These are phyloP conservation scores for Leccinum proliferum DNA, from an alignment of 1,284 basidiomycete genomes.

Conservation along the genomic window DNA sequence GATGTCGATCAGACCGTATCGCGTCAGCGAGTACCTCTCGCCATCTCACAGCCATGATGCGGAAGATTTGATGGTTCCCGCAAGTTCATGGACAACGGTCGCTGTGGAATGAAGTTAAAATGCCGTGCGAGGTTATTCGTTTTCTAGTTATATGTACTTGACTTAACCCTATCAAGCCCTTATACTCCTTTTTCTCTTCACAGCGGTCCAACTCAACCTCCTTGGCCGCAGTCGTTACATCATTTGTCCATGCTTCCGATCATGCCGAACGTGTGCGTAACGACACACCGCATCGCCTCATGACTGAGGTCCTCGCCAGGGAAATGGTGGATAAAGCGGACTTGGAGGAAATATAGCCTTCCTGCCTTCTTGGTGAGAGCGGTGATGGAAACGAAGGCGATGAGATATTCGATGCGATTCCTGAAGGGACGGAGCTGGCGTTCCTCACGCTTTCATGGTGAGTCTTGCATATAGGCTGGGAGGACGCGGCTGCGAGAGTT, in stretches of 20 bases:
- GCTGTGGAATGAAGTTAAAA: no score
- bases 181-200: conserved; percentile 45
- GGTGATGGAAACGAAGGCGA: not conserved
- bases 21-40: no score
- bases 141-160: no score
- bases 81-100: no score
- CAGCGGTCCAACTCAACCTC: conserved; percentile 78
- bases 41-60: no score
- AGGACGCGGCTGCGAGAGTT: conserved; percentile 70
- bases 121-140: no score
- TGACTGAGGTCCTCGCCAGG: conserved; percentile 21
- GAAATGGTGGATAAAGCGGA: conserved; percentile 14
- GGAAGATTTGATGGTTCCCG: no score
- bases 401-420: conserved; percentile 30
- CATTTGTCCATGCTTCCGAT: conserved; percentile 58
- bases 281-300: conserved; percentile 19
- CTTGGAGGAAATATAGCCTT: no score
- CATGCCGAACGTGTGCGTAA: conserved; percentile 55
- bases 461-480: conserved; percentile 78
- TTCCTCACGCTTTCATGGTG: conserved; percentile 68
- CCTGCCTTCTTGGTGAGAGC: no score
- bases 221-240: conserved; percentile 75
- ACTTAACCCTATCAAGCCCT: no score
- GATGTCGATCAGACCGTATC: no score
- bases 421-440: conserved; percentile 64